Evolutionary conservation across 108 stramenopile genomes (phyloP), one percentile per base, ranked within the genome.

Genomic region (Fragilariopsis cylindrus): DNA sequence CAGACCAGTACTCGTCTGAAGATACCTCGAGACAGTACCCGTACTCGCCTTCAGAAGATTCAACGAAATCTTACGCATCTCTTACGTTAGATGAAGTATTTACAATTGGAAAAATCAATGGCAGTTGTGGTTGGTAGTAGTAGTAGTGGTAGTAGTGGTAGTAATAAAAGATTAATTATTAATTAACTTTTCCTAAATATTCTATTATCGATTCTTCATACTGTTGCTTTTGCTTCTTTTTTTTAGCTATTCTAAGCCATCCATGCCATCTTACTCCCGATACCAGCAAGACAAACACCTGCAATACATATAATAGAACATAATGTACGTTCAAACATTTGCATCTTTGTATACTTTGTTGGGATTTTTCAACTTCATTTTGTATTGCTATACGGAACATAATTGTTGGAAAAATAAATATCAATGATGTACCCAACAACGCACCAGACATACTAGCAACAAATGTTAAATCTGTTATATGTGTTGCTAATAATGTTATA

Each of bases 341-440:
- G 67, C 40, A 41, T n/a, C 52, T 6, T 50, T 40, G 52, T 69
- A 47, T 50, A 69, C 11, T 39, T 9, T n/a, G 40, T 3, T 63
- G 43, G 7, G 62, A 45, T 13, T 7, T 44, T 13, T 44, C 42
- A 15, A 42, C 46, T 44, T 44, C 9, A 12, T 43, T 30, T 6
- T 41, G 16, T 44, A 69, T n/a, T 39, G 52, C 49, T 11, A 45
- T 50, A 54, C 52, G 80, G 71, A 90, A 90, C 94, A 98, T 97
- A 52, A 96, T 76, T 12, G 94, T 84, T 2, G 97, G 97, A 77
- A 94, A 94, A 41, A 97, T 78, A 75, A 92, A 98, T 60, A 98
- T 92, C 62, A 98, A 79, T 4, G 92, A 85, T 41, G 91, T 91
- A 7, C 93, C 96, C n/a, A 98, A 68, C 43, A 93, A 81, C 3